phyloP scores from a whole-genome alignment of 1,284 basidiomycete genomes.

The Crucibulum cyathiforme region DNA sequence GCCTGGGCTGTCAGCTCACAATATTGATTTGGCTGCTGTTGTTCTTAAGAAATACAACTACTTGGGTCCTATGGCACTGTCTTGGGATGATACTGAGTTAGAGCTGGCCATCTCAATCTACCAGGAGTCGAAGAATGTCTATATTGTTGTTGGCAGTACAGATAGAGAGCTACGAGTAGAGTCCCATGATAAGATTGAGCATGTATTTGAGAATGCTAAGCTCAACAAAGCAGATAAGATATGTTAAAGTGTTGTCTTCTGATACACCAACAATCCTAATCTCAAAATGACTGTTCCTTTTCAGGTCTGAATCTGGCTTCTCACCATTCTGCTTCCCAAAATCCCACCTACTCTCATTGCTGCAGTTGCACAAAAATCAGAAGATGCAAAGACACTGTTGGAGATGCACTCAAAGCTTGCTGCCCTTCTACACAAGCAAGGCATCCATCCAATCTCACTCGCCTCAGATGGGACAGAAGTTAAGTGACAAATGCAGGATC shows the following conservation, averaged over 20 bases:
- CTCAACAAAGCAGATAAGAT: neutral
- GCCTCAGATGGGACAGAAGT: neutral
- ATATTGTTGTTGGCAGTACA: neutral
- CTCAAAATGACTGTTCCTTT: neutral
- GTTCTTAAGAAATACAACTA: conserved; percentile 13
- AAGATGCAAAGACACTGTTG: conserved; percentile 4
- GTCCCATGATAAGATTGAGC: neutral
- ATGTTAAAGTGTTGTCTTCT: no score
- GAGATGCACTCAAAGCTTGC: neutral
- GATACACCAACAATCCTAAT: neutral
- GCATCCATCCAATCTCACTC: conserved; percentile 9
- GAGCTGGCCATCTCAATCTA: conserved; percentile 7
- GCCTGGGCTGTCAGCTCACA: conserved; percentile 12
- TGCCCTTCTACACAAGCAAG: conserved; percentile 10
- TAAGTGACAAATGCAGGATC: neutral
- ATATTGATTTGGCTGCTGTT: conserved; percentile 1
- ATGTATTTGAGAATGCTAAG: neutral
- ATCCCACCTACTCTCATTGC: conserved; percentile 22
- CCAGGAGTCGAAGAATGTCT: conserved; percentile 2
- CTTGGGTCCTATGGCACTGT: conserved; percentile 14
- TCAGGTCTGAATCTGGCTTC: conserved; percentile 18
- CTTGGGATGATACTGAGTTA: conserved; percentile 17
- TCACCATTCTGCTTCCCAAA: conserved; percentile 18
- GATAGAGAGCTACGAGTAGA: conserved; percentile 5
- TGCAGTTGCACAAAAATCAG: conserved; percentile 14